Percentiles rank a stretch among this genome's conserved stretches.
These are phyloP conservation scores for Cucurbita ficifolia DNA, from an alignment of 306 rosid genomes.

Conservation along the genomic window DNA sequence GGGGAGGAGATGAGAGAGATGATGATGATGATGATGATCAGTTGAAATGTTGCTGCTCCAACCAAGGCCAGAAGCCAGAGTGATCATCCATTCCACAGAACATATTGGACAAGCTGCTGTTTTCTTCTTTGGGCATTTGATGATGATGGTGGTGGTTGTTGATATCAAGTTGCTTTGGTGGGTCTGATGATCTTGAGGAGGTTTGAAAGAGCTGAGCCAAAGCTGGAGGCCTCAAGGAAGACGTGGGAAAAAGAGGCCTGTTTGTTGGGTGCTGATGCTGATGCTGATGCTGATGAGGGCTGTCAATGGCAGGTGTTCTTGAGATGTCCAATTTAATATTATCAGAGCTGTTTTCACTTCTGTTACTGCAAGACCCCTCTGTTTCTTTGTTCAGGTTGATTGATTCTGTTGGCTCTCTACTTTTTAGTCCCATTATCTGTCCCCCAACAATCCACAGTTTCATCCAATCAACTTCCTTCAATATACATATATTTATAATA, in stretches of 20 bases:
- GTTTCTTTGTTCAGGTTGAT: conserved; percentile 96
- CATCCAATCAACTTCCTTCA: not conserved
- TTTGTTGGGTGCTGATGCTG: conserved; percentile 27
- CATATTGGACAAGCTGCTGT: conserved; percentile 48
- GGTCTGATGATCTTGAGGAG: conserved; percentile 58
- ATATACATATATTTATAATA: not conserved
- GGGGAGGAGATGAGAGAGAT: not conserved
- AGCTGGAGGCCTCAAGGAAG: conserved; percentile 35
- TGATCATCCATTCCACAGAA: conserved; percentile 87
- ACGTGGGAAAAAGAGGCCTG: conserved; percentile 46
- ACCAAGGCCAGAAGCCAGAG: conserved; percentile 97
- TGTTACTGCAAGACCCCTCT: conserved; percentile 92
- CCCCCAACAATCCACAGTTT: not conserved
- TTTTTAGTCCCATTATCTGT: conserved; percentile 81
- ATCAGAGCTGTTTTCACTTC: conserved; percentile 96
- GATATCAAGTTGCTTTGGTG: conserved; percentile 20
- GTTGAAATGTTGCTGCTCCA: conserved; percentile 83
- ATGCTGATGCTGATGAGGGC: conserved; percentile 23
- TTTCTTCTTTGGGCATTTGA: conserved; percentile 70
- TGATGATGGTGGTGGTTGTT: not conserved
- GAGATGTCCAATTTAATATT: conserved; percentile 81
- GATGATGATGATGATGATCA: conserved; percentile 16
- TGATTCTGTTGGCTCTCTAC: conserved; percentile 86
- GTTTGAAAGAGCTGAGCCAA: conserved; percentile 64
- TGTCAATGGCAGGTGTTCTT: conserved; percentile 73